Base-by-base conservation (phyloP, 352 stramenopile genomes). In the Globisporangium nunn region DNA sequence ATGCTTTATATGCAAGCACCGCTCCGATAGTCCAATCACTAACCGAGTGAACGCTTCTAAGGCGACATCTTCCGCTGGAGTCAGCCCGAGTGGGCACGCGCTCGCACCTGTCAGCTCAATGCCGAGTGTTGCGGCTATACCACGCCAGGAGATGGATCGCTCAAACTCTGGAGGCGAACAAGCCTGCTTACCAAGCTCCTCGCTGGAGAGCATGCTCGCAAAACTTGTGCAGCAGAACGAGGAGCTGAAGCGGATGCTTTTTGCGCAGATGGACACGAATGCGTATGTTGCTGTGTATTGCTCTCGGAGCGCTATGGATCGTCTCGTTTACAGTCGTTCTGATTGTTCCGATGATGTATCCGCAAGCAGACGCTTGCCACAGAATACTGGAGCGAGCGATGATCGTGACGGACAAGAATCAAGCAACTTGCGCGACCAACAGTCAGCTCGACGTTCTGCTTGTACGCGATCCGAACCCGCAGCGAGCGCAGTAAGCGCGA, bases 191-290 rank as follows among this genome's bases (percentile, higher is more conserved):
- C 14, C 46, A 23, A 39, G 31, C 35, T 41, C 17, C 4, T 58
- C 57, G 35, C 12, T 64, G 29, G 45, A 64, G 15, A 6, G 30
- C 37, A 59, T 70, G 54, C 17, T 72, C 4, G 29, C 44, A 1
- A 62, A 41, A 18, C 31, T 74, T 1, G 35, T 69, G 3, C 64
- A 62, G 31, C 67, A 74, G 54, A 71, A 72, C 40, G 64, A 72
- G 45, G 67, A 74, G 8, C 57, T 74, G 5, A 59, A 63, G 23
- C 30, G 43, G 4, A 44, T 52, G 54, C 57, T 64, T 28, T 56
- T 39, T 4, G 30, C 46, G n/a, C 59, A 65, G 14, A 48, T 10
- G 28, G 49, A 30, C 6, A 35, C 6, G 39, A 50, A 6, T 48
- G 15, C 15, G 67, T 35, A 54, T 58, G 23, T 68, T 17, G 11